Base-by-base conservation (phyloP, 2,329 filamentous ascomycete species). In the Whalleya microplaca region DNA sequence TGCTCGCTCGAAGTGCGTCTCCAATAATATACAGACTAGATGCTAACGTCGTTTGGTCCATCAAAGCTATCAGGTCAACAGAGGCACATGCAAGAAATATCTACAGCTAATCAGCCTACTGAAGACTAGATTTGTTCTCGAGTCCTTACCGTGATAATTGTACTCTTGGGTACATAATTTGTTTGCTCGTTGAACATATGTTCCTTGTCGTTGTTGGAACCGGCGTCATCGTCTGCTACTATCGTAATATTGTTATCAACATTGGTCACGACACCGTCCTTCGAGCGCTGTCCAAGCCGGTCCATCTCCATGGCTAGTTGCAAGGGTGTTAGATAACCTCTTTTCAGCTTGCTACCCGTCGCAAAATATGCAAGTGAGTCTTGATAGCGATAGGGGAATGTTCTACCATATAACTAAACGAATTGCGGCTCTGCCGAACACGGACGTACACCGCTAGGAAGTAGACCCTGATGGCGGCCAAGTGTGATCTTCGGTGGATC, bases 21-120 rank as follows among this genome's bases (percentile, higher is more conserved):
- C 79, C 79, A 21, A 85, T 77, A 48, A 83, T 82, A 45, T 79
- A 79, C 59, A 84, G 70, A 71, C 80, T 83, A 14, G 79, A 75
- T 0, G 82, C 82, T 29, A 85, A 70, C 2, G 80, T 84, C 0
- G 82, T 85, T 67, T 85, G 82, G 64, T 84, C 82, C 73, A 84
- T 83, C 48, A 84, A 71, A 0, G 82, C 80, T 29, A 84, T 64
- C 41, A 85, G 68, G 49, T 85, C 82, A 54, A 84, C 79, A 20
- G 75, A 82, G 44, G 82, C 77, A 58, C 81, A 84, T 16, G 82
- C 80, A 14, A 85, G 70, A 59, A 85, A 85, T 59, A 84, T 83
- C 81, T 84, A 52, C 2, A 41, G 43, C 21, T 8, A 27, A 40
- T 69, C 55, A 67, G 58, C 27, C 23, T 42, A 7, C 8, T 12